Evolutionary conservation across 768 basidiomycete genomes (phyloP).

Genomic region (Pilatotrama ljubarskyi): DNA sequence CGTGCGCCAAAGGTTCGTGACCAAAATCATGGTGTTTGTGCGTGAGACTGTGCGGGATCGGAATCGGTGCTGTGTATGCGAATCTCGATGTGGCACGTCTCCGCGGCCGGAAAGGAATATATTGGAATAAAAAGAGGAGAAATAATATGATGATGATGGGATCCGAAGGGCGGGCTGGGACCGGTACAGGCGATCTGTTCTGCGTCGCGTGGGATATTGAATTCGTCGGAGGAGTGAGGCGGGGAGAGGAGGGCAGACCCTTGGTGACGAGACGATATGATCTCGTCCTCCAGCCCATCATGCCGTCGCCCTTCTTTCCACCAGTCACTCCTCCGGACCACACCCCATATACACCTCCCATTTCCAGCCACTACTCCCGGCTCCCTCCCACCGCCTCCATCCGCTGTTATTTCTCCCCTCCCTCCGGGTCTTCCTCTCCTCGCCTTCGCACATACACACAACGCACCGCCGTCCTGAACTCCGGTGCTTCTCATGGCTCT

Average conservation of each 20-base stretch:
- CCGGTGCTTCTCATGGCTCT: slow-evolving; percentile 20
- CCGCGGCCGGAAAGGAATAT: not conserved
- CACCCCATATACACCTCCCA: slow-evolving; percentile 19
- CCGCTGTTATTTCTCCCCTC: slow-evolving; percentile 13
- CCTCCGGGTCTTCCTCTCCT: not conserved
- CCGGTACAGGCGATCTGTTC: slow-evolving; percentile 12
- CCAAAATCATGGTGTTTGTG: not conserved
- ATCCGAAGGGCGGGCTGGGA: not conserved
- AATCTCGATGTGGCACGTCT: slow-evolving; percentile 6
- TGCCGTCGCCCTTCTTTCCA: slow-evolving; percentile 25
- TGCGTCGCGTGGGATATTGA: slow-evolving; percentile 24
- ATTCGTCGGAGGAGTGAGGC: slow-evolving; percentile 18
- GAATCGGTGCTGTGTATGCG: slow-evolving; percentile 4
- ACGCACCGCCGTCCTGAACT: not conserved
- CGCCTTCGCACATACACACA: not conserved
- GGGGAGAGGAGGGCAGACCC: slow-evolving; percentile 20
- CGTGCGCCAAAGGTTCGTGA: not conserved
- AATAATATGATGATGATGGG: slow-evolving; percentile 13
- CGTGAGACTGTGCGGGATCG: slow-evolving; percentile 1
- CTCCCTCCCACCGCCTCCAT: slow-evolving; percentile 22
- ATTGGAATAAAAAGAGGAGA: slow-evolving; percentile 6
- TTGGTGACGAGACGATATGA: slow-evolving; percentile 30
- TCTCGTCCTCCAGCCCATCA: slow-evolving; percentile 29
- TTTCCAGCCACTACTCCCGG: slow-evolving; percentile 25
- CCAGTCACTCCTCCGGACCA: slow-evolving; percentile 24